Evolutionary conservation across 768 basidiomycete genomes (phyloP).

Genomic region (Termitomyces sp.): DNA sequence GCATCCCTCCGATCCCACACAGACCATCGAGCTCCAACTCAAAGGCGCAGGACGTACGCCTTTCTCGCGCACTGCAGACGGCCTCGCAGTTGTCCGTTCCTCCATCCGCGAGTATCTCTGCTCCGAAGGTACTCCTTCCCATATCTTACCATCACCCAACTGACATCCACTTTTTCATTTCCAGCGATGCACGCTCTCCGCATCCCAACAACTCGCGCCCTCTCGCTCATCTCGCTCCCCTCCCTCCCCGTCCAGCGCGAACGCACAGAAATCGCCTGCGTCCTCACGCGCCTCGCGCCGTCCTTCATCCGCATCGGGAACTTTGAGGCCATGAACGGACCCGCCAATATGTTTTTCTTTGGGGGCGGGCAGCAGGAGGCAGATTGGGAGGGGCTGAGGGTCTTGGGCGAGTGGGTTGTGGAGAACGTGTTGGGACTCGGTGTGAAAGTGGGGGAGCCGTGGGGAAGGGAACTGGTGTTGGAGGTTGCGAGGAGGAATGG

Average conservation of each 20-base stretch:
- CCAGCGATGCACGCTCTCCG: conserved; percentile 63
- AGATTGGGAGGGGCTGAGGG: conserved; percentile 70
- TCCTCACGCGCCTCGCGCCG: conserved; percentile 80
- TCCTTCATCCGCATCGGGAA: conserved; percentile 91
- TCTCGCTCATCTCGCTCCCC: conserved; percentile 76
- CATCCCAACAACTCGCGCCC: conserved; percentile 87
- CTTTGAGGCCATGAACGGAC: conserved; percentile 84
- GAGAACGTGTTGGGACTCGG: conserved; percentile 53
- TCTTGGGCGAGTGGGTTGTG: conserved; percentile 74
- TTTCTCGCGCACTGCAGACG: conserved; percentile 90
- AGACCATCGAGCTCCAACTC: conserved; percentile 82
- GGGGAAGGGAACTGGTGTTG: conserved; percentile 70
- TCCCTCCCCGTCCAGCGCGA: conserved; percentile 76
- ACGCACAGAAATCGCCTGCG: conserved; percentile 61
- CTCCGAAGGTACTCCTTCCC: conserved; percentile 66
- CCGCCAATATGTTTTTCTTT: conserved; percentile 59
- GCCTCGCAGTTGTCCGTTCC: conserved; percentile 91
- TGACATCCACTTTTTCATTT: neutral
- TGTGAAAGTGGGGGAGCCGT: conserved; percentile 49
- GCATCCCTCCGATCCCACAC: conserved; percentile 53
- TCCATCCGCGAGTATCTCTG: conserved; percentile 93
- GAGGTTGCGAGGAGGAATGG: conserved; percentile 86
- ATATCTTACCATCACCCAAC: neutral
- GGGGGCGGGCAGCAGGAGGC: conserved; percentile 76
- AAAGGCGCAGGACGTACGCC: conserved; percentile 95